A percentile compares a stretch with the other conserved stretches of the same genome.
phyloP scores from a whole-genome alignment of 2,329 filamentous ascomycete species.

The Aspergillus sp. region DNA sequence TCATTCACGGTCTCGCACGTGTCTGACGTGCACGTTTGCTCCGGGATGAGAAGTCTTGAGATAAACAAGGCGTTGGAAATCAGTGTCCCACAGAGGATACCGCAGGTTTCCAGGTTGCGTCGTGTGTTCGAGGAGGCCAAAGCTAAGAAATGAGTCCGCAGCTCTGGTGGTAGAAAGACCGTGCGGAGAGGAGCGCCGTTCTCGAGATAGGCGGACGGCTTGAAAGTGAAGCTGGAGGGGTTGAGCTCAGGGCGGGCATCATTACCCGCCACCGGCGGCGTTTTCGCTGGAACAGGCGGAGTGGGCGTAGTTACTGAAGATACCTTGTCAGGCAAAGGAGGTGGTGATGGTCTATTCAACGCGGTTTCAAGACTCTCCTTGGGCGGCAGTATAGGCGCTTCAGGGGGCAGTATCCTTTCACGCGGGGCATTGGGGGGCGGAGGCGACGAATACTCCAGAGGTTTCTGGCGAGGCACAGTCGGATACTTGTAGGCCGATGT shows the following conservation, averaged over 20 bases:
- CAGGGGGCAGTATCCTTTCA: constrained; percentile 19
- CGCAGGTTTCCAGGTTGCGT: constrained; percentile 87
- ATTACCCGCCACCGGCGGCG: constrained; percentile 12
- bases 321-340: constrained; percentile 29
- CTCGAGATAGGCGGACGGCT: constrained; percentile 83
- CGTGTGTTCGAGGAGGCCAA: constrained; percentile 75
- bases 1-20: constrained; percentile 95
- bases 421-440: constrained; percentile 18
- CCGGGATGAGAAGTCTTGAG: constrained; percentile 81
- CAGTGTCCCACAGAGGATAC: constrained; percentile 85
- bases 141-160: constrained; percentile 72
- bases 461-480: constrained; percentile 39
- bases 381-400: constrained; percentile 40
- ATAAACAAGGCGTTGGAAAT: constrained; percentile 95
- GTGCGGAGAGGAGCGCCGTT: constrained; percentile 83
- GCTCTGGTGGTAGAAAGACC: constrained; percentile 75
- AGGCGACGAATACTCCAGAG: constrained; percentile 22
- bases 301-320: constrained; percentile 5
- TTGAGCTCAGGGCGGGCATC: constrained; percentile 28
- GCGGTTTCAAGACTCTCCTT: constrained; percentile 29
- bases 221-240: constrained; percentile 69
- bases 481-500: constrained; percentile 44
- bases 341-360: constrained; percentile 21
- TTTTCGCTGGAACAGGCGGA: constrained; percentile 29
- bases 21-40: constrained; percentile 85